These are phyloP conservation scores for Nasturtium officinale DNA, from an alignment of 345 rosid genomes.

Conservation along the genomic window DNA sequence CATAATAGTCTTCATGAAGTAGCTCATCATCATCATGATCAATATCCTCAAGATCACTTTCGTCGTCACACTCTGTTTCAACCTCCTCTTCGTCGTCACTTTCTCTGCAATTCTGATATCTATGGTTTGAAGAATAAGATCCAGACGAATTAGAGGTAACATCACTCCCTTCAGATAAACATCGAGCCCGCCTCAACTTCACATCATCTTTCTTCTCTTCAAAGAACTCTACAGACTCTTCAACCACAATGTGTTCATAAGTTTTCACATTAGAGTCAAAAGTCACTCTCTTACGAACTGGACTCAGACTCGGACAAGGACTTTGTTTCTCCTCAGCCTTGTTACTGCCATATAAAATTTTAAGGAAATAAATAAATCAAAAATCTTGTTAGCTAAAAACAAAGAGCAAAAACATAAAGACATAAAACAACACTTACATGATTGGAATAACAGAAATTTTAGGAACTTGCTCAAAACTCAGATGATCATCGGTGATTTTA, in stretches of 20 bases:
- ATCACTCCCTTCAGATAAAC: constrained; percentile 62
- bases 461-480: constrained; percentile 35
- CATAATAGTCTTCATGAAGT: constrained; percentile 39
- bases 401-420: background rate
- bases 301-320: constrained; percentile 17
- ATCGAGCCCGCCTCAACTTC: constrained; percentile 46
- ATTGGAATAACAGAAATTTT: constrained; percentile 41
- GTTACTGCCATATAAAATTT: constrained; percentile 26
- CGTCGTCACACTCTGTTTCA: constrained; percentile 46
- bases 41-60: constrained; percentile 49
- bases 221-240: constrained; percentile 47
- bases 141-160: constrained; percentile 57
- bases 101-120: constrained; percentile 77
- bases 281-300: constrained; percentile 70
- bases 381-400: constrained; percentile 5
- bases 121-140: constrained; percentile 67
- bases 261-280: constrained; percentile 69
- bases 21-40: constrained; percentile 18
- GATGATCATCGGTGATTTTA: background rate
- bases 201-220: constrained; percentile 45
- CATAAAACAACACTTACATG: constrained; percentile 47
- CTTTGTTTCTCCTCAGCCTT: constrained; percentile 49
- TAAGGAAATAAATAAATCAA: background rate
- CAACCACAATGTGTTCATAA: constrained; percentile 57
- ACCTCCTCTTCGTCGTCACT: constrained; percentile 65